Conservation (phyloP, 2,329 filamentous ascomycete species). For the Biscogniauxia marginata region DNA sequence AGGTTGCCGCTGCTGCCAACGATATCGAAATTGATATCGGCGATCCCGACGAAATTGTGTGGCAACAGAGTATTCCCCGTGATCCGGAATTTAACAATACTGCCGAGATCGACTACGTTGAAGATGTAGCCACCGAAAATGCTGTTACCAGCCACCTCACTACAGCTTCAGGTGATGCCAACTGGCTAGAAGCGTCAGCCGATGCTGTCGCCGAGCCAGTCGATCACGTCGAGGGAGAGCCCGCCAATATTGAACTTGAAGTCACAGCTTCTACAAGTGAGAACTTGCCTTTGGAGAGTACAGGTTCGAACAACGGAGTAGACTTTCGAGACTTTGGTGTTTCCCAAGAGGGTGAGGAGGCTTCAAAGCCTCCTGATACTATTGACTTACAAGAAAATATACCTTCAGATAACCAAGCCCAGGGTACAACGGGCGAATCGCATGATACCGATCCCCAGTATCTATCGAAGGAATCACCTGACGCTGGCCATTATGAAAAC, state of each 20-base stretch:
- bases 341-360: slow-evolving; percentile 1
- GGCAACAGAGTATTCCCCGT: slow-evolving; percentile 22
- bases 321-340: slow-evolving; percentile 9
- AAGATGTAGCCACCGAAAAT: slow-evolving; percentile 16
- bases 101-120: slow-evolving; percentile 26
- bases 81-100: slow-evolving; percentile 13
- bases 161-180: slow-evolving; percentile 5
- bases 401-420: not conserved
- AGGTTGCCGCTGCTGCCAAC: slow-evolving; percentile 20
- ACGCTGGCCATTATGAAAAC: not conserved
- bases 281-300: slow-evolving; percentile 5
- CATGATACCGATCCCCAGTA: not conserved
- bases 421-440: not conserved
- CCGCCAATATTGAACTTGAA: slow-evolving; percentile 5
- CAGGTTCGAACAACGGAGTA: slow-evolving; percentile 1
- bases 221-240: slow-evolving; percentile 7
- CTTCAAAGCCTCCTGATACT: slow-evolving; percentile 1
- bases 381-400: not conserved
- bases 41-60: slow-evolving; percentile 25
- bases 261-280: slow-evolving; percentile 1
- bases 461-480: not conserved
- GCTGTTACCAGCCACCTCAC: slow-evolving; percentile 9
- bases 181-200: slow-evolving; percentile 14
- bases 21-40: slow-evolving; percentile 34
- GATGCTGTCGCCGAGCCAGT: slow-evolving; percentile 1